Evolutionary conservation across 495 filamentous ascomycete species (phyloP).

Genomic region (Penicillium arizonense): DNA sequence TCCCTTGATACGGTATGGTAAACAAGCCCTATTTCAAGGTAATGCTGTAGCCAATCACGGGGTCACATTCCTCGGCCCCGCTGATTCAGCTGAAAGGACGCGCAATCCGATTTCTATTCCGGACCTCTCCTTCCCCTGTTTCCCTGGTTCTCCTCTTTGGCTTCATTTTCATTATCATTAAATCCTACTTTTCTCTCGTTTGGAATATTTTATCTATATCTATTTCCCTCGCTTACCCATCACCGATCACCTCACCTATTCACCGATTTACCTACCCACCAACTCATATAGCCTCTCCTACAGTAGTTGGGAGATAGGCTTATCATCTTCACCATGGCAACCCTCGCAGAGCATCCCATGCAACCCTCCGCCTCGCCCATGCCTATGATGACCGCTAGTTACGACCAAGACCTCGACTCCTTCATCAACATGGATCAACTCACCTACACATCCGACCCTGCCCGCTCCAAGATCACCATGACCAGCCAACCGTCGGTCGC

Average conservation of each 20-base stretch:
- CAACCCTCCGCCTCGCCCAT: conserved; percentile 25
- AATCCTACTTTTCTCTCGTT: conserved; percentile 12
- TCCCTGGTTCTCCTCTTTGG: conserved; percentile 7
- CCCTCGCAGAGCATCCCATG: conserved; percentile 40
- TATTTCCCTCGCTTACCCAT: conserved; percentile 3
- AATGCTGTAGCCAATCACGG: conserved; percentile 12
- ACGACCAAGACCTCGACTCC: conserved; percentile 49
- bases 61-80: neutral
- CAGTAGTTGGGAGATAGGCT: conserved; percentile 2
- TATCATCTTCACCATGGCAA: conserved; percentile 33
- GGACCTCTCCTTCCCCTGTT: conserved; percentile 15
- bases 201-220: neutral
- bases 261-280: neutral
- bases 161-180: conserved; percentile 6
- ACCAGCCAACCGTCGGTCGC: conserved; percentile 38
- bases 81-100: conserved; percentile 39
- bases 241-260: conserved; percentile 1
- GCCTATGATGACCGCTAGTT: conserved; percentile 29
- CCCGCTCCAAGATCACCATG: conserved; percentile 39
- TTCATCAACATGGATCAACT: conserved; percentile 53
- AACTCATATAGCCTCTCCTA: neutral
- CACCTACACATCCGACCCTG: conserved; percentile 40
- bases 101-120: conserved; percentile 40
- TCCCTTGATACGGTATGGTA: conserved; percentile 2
- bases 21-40: conserved; percentile 14